Evolutionary conservation across 768 basidiomycete species (phyloP), one percentile per base, ranked within the genome.

Genomic region (Leucocoprinus birnbaumii): DNA sequence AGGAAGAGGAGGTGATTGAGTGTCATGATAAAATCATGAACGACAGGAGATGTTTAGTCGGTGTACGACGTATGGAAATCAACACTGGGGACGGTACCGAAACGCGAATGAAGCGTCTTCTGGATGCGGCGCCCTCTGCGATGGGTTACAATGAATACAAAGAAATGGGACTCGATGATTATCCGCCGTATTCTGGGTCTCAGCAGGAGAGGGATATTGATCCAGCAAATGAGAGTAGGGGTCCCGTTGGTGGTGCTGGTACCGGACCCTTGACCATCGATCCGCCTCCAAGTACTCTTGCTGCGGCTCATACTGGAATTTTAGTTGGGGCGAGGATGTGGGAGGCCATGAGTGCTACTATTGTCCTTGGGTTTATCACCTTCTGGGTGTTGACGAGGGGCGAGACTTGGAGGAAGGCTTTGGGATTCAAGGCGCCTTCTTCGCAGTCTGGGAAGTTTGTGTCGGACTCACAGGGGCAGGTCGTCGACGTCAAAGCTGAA

Each of bases 21-120:
- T 53, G 56, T 56, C 45, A 60, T 21, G 60, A 60, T 35, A 11
- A 16, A 26, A 47, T 48, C 16, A 56, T 58, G 51, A 63, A 43
- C 47, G 80, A 88, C 63, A 71, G 75, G 3, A 75, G 78, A 9
- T 91, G 89, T 65, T 68, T 87, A 14, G 80, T 83, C 10, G 89
- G 89, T 21, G 76, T 87, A 44, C 73, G 82, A 6, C 68, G 65
- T 18, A 68, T 89, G 16, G 83, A 83, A 18, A 67, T 89, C 18
- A 82, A 84, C 58, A 72, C 75, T 2, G 77, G 77, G 11, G 80
- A 76, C 60, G 81, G 78, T 4, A 66, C 66, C 3, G 73, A 73
- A 57, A 69, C 71, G 40, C 64, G 77, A 11, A 66, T 75, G 63
- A 73, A 68, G 62, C 74, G 84, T 58, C 74, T 89, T 19, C 71